A percentile compares a stretch with the other conserved stretches of the same genome.
Evolutionary conservation across 2,329 filamentous ascomycete species (phyloP).

Genomic region (Thermothelomyces thermophilus): DNA sequence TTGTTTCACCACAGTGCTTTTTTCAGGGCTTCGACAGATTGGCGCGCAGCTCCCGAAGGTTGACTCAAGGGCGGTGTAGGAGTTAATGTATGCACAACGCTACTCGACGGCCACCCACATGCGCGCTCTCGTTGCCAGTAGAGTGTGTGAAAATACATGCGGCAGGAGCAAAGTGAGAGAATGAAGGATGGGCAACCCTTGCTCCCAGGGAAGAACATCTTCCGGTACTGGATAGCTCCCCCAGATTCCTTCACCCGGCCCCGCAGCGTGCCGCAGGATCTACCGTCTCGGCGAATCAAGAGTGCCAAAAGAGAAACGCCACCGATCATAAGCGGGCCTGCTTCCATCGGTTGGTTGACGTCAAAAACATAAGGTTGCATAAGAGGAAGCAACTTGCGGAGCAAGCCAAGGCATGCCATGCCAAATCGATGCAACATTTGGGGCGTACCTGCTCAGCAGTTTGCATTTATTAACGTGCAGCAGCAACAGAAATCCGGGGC

Average conservation of each 20-base stretch:
- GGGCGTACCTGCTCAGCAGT: too few relatives aligned
- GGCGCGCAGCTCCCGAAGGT: not conserved
- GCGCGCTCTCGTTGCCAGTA: not conserved
- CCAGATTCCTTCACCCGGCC: not conserved
- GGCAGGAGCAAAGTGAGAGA: too few relatives aligned
- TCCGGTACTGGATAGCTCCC: not conserved
- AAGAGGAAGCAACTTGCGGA: not conserved
- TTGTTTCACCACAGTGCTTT: not conserved
- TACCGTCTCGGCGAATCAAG: not conserved
- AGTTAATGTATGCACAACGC: too few relatives aligned
- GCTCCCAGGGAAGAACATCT: not conserved
- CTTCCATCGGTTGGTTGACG: not conserved
- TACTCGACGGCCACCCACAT: not conserved
- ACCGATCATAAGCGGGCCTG: not conserved
- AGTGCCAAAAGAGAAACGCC: not conserved
- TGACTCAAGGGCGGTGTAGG: too few relatives aligned
- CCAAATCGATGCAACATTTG: too few relatives aligned
- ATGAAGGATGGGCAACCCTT: too few relatives aligned
- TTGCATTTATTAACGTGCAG: too few relatives aligned
- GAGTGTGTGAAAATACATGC: too few relatives aligned
- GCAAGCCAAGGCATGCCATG: not conserved
- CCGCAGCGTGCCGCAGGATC: not conserved
- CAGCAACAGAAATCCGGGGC: too few relatives aligned
- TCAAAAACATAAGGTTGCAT: not conserved
- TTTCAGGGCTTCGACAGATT: not conserved